A percentile compares a stretch with the other conserved stretches of the same genome.
These are phyloP conservation scores for Eucalyptus curtisii DNA, from an alignment of 345 rosid genomes.

Conservation along the genomic window DNA sequence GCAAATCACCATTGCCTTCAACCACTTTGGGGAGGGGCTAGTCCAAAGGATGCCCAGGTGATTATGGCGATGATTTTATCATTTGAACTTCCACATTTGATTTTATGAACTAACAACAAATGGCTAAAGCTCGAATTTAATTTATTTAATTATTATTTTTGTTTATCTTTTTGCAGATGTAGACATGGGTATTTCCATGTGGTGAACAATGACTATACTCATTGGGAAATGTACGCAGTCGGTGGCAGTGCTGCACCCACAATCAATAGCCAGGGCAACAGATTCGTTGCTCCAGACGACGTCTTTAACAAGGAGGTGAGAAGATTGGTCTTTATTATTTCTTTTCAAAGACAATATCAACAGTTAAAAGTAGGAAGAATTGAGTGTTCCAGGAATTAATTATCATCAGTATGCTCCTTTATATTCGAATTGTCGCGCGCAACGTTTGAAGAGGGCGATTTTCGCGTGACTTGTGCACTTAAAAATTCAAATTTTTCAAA, in stretches of 20 bases:
- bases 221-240: constrained; percentile 9
- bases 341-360: neutral
- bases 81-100: neutral
- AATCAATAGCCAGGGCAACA: constrained; percentile 6
- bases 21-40: constrained; percentile 6
- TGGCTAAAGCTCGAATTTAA: neutral
- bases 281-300: constrained; percentile 2
- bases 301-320: neutral
- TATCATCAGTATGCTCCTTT: neutral
- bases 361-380: neutral
- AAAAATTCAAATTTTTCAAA: neutral
- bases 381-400: neutral
- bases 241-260: constrained; percentile 8
- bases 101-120: neutral
- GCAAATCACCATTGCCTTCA: constrained; percentile 9
- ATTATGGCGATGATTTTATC: neutral
- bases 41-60: constrained; percentile 13
- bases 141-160: neutral
- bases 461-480: neutral
- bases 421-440: neutral
- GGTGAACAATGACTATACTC: constrained; percentile 8
- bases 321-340: neutral
- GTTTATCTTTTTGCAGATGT: neutral
- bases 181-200: constrained; percentile 8
- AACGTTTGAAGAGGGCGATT: neutral